Evolutionary conservation across 805 yeast species (phyloP), one percentile per base, ranked within the genome.

Genomic region (Candida tallmaniae): DNA sequence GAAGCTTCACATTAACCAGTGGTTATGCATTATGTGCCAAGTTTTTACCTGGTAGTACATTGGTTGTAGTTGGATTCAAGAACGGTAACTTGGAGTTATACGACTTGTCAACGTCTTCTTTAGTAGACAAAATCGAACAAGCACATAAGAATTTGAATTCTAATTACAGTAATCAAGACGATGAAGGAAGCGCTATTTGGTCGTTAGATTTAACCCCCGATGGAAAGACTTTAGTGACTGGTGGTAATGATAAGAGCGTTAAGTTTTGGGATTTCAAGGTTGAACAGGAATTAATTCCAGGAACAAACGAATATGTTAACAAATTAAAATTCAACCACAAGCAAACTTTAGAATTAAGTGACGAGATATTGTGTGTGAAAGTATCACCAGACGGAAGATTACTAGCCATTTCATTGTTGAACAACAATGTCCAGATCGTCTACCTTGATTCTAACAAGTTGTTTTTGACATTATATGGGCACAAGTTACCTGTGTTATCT

Each of bases 401-500:
- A 40, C 60, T 93, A 36, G 95, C 97, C 4, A 83, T 84, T 4
- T 83, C 97, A 2, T 65, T 93, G 36, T 68, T 90, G 45, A 96
- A 93, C 56, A 88, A 83, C 55, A 93, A 96, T n/a, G 96, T 93
- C 29, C 94, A 93, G 60, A 93, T 93, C 13, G 87, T 93, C 50
- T 90, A 82, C 55, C 68, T 80, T 34, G 97, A 90, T 53, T 69
- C 94, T 10, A 70, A 89, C 56, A 93, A 90, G 61, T 83, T 93
- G 51, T 93, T 74, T 61, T 68, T 93, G 44, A 85, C 90, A 51
- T 68, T 93, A 40, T 93, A 93, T 51, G 99, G 99, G 25, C 99
- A 93, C 60, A 93, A 90, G 55, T 72, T 93, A 41, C 98, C 98
- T 0, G 98, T 93, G 2, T 68, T 93, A 35, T 82, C 96, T 3